phyloP scores from a whole-genome alignment of 2,329 filamentous ascomycete species.

The Aspergillus neoniger region DNA sequence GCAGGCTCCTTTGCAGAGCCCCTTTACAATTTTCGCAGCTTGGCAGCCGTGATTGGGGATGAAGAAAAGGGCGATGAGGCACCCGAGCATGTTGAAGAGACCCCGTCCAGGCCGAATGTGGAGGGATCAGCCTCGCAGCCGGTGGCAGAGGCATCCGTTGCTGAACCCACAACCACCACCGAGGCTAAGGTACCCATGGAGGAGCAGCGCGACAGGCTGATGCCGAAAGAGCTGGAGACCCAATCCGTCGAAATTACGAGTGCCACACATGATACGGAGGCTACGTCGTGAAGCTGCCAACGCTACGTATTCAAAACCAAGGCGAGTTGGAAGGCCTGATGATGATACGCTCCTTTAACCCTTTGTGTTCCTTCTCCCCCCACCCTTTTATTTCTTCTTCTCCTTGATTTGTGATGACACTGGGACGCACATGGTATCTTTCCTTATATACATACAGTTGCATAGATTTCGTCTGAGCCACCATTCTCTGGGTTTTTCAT shows the following conservation, averaged over 20 bases:
- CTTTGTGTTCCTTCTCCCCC: slow-evolving; percentile 1
- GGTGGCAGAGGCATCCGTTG: slow-evolving; percentile 11
- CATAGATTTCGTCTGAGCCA: slow-evolving; percentile 19
- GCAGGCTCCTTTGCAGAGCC: slow-evolving; percentile 64
- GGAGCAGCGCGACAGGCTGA: slow-evolving; percentile 21
- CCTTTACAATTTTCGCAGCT: slow-evolving; percentile 87
- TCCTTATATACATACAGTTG: slow-evolving; percentile 24
- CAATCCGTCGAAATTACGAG: slow-evolving; percentile 39
- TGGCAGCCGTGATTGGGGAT: slow-evolving; percentile 79
- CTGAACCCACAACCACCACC: slow-evolving; percentile 12
- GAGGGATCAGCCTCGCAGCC: slow-evolving; percentile 27
- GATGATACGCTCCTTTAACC: slow-evolving; percentile 16
- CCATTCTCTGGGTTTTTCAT: slow-evolving; percentile 4
- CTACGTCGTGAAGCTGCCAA: slow-evolving; percentile 27
- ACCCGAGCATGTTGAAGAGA: slow-evolving; percentile 42
- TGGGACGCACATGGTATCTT: slow-evolving; percentile 17
- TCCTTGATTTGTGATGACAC: slow-evolving; percentile 12
- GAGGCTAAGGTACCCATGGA: slow-evolving; percentile 18
- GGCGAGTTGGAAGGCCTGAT: slow-evolving; percentile 12
- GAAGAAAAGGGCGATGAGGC: slow-evolving; percentile 53
- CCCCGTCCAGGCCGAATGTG: slow-evolving; percentile 18
- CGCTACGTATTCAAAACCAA: not conserved
- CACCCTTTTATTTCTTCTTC: not conserved
- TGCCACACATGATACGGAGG: slow-evolving; percentile 27
- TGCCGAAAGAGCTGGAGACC: slow-evolving; percentile 40